Percentiles rank a stretch among this genome's conserved stretches.
phyloP scores from a whole-genome alignment of 1,284 basidiomycete genomes.

The Fomitopsis palustris region DNA sequence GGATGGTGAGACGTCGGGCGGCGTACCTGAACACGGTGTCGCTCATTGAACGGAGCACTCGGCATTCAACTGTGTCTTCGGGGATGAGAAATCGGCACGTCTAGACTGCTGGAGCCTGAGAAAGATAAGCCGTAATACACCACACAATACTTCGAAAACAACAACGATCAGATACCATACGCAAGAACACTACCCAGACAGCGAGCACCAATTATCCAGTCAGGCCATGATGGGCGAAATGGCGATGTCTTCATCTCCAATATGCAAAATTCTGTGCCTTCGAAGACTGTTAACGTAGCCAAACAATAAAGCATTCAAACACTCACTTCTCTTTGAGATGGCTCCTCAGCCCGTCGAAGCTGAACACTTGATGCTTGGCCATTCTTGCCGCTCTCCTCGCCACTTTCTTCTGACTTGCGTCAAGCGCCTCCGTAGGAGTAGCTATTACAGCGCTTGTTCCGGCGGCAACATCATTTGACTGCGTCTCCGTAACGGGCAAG shows the following conservation, averaged over 20 bases:
- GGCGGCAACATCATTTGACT: neutral
- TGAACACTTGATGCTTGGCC: constrained; percentile 28
- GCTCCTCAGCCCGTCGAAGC: constrained; percentile 53
- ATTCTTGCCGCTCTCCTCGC: neutral
- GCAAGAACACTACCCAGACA: neutral
- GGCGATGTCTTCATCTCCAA: constrained; percentile 35
- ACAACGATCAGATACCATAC: neutral
- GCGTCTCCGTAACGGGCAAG: neutral
- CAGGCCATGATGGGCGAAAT: constrained; percentile 6
- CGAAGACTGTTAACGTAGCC: neutral
- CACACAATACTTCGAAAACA: neutral
- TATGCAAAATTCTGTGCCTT: constrained; percentile 28
- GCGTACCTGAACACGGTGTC: neutral
- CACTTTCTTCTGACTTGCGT: neutral
- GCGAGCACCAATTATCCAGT: neutral
- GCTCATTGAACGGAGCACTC: neutral
- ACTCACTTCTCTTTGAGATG: constrained; percentile 59
- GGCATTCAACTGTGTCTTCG: neutral
- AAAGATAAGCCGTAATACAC: neutral
- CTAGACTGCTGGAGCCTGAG: neutral
- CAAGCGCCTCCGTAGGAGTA: neutral
- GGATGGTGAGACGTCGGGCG: neutral
- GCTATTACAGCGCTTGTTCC: neutral
- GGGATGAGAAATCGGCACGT: neutral
- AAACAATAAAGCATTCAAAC: neutral